A percentile compares a stretch with the other conserved stretches of the same genome.
Conservation (phyloP, 2,329 filamentous ascomycete species). For the Gnomoniopsis sp. region DNA sequence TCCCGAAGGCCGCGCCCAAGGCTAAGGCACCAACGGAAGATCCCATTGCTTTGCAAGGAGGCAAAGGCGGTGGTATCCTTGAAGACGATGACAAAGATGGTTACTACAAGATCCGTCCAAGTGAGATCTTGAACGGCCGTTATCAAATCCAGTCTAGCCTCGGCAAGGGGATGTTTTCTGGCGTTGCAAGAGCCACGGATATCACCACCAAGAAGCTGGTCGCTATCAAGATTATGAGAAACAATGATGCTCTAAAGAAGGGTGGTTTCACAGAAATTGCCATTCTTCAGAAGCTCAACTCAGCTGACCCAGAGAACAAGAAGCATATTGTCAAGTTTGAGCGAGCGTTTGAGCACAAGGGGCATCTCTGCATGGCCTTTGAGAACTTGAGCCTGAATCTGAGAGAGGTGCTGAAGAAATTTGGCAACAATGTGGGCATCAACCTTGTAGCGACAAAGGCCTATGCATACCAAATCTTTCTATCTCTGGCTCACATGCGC, state of each 20-base stretch:
- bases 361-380: slow-evolving; percentile 94
- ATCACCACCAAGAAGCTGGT: slow-evolving; percentile 72
- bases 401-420: slow-evolving; percentile 91
- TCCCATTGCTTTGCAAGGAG: slow-evolving; percentile 43
- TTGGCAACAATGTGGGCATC: slow-evolving; percentile 90
- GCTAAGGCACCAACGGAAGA: slow-evolving; percentile 36
- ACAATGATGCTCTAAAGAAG: slow-evolving; percentile 89
- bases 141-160: slow-evolving; percentile 87
- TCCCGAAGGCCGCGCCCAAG: slow-evolving; percentile 40
- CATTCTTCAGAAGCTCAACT: slow-evolving; percentile 82
- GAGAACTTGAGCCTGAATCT: slow-evolving; percentile 93
- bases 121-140: slow-evolving; percentile 82
- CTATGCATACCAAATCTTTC: slow-evolving; percentile 92
- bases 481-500: slow-evolving; percentile 81
- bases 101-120: slow-evolving; percentile 92
- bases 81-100: slow-evolving; percentile 94
- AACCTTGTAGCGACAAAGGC: slow-evolving; percentile 82
- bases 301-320: slow-evolving; percentile 81
- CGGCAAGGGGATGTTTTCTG: slow-evolving; percentile 94
- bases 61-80: slow-evolving; percentile 69
- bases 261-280: slow-evolving; percentile 93
- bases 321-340: slow-evolving; percentile 90
- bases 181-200: slow-evolving; percentile 86
- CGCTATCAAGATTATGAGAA: slow-evolving; percentile 96
- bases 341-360: slow-evolving; percentile 87